A percentile compares a stretch with the other conserved stretches of the same genome.
Conservation (phyloP, 2,329 filamentous ascomycete species). For the Pseudogymnoascus sp. region DNA sequence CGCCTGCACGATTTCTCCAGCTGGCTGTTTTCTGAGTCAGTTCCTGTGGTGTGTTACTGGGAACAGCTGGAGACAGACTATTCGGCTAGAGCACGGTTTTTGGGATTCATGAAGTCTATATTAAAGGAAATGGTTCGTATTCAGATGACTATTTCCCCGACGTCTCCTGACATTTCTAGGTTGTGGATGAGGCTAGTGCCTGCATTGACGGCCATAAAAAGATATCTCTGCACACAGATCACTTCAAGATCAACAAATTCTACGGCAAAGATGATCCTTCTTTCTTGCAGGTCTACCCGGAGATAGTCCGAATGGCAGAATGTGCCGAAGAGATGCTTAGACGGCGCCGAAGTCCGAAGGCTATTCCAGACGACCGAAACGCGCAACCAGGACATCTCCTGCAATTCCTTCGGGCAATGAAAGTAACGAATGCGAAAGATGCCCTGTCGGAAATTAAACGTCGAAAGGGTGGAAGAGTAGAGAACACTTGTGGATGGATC, state of each 20-base stretch:
- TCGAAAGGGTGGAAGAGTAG: not conserved
- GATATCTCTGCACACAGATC: not conserved
- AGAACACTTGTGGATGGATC: not conserved
- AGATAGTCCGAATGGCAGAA: not conserved
- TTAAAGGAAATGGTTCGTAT: not conserved
- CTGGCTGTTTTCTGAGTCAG: not conserved
- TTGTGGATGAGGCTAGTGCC: not conserved
- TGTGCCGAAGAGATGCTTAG: not conserved
- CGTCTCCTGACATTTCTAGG: not conserved
- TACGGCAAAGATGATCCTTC: not conserved
- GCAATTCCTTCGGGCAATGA: not conserved
- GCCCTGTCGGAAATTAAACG: not conserved
- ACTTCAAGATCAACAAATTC: not conserved
- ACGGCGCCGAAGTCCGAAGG: not conserved
- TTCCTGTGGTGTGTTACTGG: not conserved
- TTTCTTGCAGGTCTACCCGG: not conserved
- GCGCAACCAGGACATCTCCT: not conserved
- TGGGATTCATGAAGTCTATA: not conserved
- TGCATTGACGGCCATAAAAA: not conserved
- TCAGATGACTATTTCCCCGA: not conserved
- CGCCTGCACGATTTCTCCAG: not conserved
- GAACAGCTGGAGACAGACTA: not conserved
- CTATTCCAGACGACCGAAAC: not conserved
- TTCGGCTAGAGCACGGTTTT: not conserved
- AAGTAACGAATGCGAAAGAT: not conserved